Percentiles rank a stretch among this genome's conserved stretches.
Conservation (phyloP, 164 flowering plant genomes). For the Warburgia ugandensis region DNA sequence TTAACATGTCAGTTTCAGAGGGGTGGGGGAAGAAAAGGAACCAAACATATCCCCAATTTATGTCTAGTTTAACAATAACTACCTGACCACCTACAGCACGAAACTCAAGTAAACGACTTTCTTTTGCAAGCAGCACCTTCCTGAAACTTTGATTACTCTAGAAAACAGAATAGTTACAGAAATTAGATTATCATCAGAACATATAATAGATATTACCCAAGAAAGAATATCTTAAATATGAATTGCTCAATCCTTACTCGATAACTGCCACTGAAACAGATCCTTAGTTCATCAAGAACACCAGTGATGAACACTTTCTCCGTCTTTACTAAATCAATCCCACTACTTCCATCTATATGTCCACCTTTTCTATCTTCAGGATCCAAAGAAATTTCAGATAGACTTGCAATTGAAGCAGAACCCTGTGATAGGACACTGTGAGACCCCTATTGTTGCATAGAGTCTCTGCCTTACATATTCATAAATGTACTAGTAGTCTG, state of each 20-base stretch:
- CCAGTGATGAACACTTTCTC: constrained; percentile 74
- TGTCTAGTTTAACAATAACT: constrained; percentile 2
- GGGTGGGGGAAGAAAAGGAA: too few relatives aligned
- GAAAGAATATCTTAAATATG: too few relatives aligned
- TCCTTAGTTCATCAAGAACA: constrained; percentile 80
- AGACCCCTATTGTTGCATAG: neutral
- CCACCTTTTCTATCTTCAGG: constrained; percentile 42
- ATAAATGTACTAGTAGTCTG: too few relatives aligned
- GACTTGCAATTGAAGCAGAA: constrained; percentile 54
- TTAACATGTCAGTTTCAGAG: constrained; percentile 3
- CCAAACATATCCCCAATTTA: neutral
- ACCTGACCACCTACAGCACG: constrained; percentile 97
- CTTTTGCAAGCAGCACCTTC: constrained; percentile 63
- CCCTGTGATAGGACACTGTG: constrained; percentile 31
- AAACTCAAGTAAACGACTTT: constrained; percentile 70
- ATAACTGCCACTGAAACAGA: constrained; percentile 51
- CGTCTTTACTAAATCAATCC: constrained; percentile 18
- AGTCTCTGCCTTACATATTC: too few relatives aligned
- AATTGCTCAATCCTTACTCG: too few relatives aligned
- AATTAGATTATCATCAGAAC: too few relatives aligned
- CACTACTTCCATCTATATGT: constrained; percentile 18
- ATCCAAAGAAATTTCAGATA: constrained; percentile 73
- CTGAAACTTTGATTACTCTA: constrained; percentile 44
- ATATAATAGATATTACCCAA: too few relatives aligned
- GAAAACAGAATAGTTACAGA: too few relatives aligned